These are phyloP conservation scores for Leccinum glutinopallens DNA, from an alignment of 1,284 basidiomycete species.

Conservation along the genomic window DNA sequence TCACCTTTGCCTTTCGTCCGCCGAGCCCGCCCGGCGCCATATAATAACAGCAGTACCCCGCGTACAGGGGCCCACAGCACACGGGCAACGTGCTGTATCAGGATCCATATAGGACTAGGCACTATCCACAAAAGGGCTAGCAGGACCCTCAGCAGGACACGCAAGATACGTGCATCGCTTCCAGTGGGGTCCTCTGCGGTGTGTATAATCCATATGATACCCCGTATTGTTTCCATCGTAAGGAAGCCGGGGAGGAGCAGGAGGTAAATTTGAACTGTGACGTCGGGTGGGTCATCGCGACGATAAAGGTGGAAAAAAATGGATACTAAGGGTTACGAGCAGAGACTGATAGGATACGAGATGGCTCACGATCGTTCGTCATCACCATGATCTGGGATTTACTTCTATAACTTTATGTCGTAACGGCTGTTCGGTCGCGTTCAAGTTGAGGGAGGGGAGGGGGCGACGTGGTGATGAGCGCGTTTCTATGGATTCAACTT, in stretches of 20 bases:
- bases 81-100: neutral
- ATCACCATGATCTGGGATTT: neutral
- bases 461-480: neutral
- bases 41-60: conserved; percentile 17
- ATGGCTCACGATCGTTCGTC: neutral
- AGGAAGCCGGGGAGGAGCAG: too few species aligned
- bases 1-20: neutral
- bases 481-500: neutral
- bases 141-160: conserved; percentile 5
- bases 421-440: neutral
- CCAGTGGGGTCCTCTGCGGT: neutral
- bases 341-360: neutral
- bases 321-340: neutral
- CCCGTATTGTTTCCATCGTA: too few species aligned
- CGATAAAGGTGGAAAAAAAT: too few species aligned
- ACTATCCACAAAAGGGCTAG: conserved; percentile 1
- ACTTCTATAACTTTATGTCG: neutral
- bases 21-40: conserved; percentile 22
- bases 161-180: conserved; percentile 15
- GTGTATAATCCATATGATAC: too few species aligned
- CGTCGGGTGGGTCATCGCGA: too few species aligned
- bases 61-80: conserved; percentile 19
- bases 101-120: conserved; percentile 4
- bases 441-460: neutral
- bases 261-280: too few species aligned